phyloP scores from a whole-genome alignment of 73 alveolate genomes.

The Halteria grandinella region DNA sequence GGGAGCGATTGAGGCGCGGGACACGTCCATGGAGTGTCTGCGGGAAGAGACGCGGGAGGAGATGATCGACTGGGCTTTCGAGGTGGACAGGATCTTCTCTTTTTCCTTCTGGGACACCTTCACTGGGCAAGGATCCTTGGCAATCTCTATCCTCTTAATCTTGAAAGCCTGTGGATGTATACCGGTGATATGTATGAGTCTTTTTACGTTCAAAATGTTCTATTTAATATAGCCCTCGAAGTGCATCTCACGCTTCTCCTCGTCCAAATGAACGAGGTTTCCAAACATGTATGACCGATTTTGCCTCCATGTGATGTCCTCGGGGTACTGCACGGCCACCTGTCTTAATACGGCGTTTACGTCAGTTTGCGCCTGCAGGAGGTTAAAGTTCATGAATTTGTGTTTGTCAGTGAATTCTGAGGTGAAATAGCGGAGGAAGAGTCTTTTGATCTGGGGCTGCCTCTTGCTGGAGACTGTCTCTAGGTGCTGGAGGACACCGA shows the following conservation, averaged over 20 bases:
- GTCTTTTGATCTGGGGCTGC: slow-evolving; percentile 86
- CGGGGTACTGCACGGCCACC: slow-evolving; percentile 70
- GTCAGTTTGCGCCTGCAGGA: slow-evolving; percentile 69
- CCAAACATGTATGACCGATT: slow-evolving; percentile 92
- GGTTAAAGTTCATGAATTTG: slow-evolving; percentile 51
- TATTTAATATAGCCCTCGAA: slow-evolving; percentile 89
- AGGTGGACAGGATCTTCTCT: slow-evolving; percentile 34
- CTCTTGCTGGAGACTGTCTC: slow-evolving; percentile 74
- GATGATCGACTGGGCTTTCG: slow-evolving; percentile 22
- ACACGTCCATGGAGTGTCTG: slow-evolving; percentile 27
- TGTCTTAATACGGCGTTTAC: slow-evolving; percentile 82
- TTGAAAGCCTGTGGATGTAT: slow-evolving; percentile 84
- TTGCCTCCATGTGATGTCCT: slow-evolving; percentile 84
- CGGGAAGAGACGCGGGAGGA: background rate
- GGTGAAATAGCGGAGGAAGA: slow-evolving; percentile 88
- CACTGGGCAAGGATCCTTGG: slow-evolving; percentile 80
- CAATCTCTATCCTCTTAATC: slow-evolving; percentile 75
- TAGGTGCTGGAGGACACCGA: slow-evolving; percentile 91
- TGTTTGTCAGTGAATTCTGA: slow-evolving; percentile 90
- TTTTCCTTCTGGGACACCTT: slow-evolving; percentile 68
- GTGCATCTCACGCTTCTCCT: slow-evolving; percentile 73
- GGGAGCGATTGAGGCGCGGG: slow-evolving; percentile 23
- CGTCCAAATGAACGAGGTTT: slow-evolving; percentile 62
- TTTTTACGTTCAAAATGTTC: slow-evolving; percentile 84
- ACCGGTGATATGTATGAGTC: slow-evolving; percentile 95